A percentile compares a stretch with the other conserved stretches of the same genome.
phyloP scores from a whole-genome alignment of 306 rosid species.

The Casuarina glauca region DNA sequence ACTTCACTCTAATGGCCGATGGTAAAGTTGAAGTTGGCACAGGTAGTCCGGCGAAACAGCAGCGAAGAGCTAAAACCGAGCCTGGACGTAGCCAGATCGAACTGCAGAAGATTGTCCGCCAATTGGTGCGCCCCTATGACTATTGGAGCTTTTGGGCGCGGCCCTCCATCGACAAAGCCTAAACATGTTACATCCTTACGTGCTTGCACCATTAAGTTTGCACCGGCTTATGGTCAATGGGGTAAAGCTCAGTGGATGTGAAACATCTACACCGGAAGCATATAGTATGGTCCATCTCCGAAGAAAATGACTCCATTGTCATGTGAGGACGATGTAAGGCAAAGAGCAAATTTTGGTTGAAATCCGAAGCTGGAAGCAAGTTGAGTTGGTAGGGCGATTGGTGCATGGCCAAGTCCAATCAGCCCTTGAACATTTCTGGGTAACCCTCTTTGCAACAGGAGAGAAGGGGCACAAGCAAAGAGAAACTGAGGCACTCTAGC shows the following conservation, averaged over 20 bases:
- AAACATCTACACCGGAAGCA: constrained; percentile 23
- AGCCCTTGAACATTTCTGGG: constrained; percentile 46
- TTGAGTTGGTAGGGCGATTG: constrained; percentile 47
- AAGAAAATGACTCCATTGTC: constrained; percentile 40
- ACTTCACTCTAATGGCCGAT: not conserved
- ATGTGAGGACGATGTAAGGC: constrained; percentile 32
- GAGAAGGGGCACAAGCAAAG: constrained; percentile 58
- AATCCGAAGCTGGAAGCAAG: constrained; percentile 49
- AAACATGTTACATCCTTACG: constrained; percentile 44
- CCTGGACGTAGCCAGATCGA: constrained; percentile 46
- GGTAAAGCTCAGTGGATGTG: constrained; percentile 29
- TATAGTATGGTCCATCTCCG: constrained; percentile 35
- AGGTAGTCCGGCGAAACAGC: constrained; percentile 27
- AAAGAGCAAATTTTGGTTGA: constrained; percentile 40
- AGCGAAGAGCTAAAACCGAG: constrained; percentile 46
- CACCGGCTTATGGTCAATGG: constrained; percentile 45
- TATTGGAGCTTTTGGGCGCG: constrained; percentile 30
- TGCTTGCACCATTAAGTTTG: constrained; percentile 38
- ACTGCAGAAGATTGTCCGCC: constrained; percentile 41
- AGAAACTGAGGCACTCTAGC: constrained; percentile 42
- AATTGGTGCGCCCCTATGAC: constrained; percentile 42
- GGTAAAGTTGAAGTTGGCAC: constrained; percentile 40
- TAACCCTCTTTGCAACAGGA: constrained; percentile 35
- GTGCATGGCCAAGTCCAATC: constrained; percentile 44
- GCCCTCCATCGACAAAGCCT: constrained; percentile 50